These are phyloP conservation scores for Pseudonectria foliicola DNA, from an alignment of 2,329 filamentous ascomycete species.

Conservation along the genomic window DNA sequence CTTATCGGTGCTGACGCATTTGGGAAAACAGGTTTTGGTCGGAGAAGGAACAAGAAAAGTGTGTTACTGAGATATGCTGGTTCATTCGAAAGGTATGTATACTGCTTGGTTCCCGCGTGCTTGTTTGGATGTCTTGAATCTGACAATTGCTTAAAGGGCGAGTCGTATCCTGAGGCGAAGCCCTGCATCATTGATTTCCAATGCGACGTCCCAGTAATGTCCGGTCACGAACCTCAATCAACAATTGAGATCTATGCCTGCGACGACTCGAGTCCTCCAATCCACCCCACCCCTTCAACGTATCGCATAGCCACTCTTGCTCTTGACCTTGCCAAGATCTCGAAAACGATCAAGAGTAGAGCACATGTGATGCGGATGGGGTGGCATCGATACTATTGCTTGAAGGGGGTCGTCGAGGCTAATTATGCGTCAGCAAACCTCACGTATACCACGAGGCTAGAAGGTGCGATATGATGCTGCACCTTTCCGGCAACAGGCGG, in stretches of 20 bases:
- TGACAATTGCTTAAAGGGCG: constrained; percentile 18
- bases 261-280: constrained; percentile 23
- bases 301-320: constrained; percentile 27
- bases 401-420: constrained; percentile 30
- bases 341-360: constrained; percentile 22
- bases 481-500: not conserved
- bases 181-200: constrained; percentile 31
- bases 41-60: constrained; percentile 29
- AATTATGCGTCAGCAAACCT: constrained; percentile 32
- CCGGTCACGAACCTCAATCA: constrained; percentile 29
- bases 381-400: constrained; percentile 30
- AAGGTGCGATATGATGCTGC: constrained; percentile 21
- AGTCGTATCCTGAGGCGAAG: constrained; percentile 30
- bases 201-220: constrained; percentile 30
- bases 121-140: not conserved
- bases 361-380: constrained; percentile 28
- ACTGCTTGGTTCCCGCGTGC: not conserved
- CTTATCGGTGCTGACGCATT: constrained; percentile 8
- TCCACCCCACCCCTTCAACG: constrained; percentile 24
- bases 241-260: constrained; percentile 32
- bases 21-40: constrained; percentile 27
- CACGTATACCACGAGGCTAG: constrained; percentile 31
- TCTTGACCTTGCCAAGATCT: constrained; percentile 29
- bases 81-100: constrained; percentile 30
- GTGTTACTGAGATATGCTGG: constrained; percentile 33